Evolutionary conservation across 148 eudicot genomes (phyloP).

Genomic region (Amaranthus palmeri): DNA sequence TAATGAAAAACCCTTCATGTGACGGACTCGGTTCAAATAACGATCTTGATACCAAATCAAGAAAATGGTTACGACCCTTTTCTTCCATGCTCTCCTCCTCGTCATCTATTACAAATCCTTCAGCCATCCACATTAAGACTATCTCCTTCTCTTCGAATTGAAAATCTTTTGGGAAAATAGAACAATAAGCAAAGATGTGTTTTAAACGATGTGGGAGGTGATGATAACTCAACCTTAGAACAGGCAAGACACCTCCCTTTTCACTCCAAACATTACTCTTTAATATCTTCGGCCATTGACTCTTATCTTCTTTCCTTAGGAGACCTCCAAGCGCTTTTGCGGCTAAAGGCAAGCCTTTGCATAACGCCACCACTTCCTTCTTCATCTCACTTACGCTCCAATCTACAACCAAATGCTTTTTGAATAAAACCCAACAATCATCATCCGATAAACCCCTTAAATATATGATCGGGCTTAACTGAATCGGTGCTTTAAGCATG

Average conservation of each 20-base stretch:
- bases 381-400: neutral
- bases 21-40: neutral
- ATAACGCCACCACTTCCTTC: neutral
- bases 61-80: neutral
- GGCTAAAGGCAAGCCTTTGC: slow-evolving; percentile 11
- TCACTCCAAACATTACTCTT: neutral
- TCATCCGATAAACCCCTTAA: neutral
- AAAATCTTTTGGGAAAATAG: slow-evolving; percentile 2
- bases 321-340: slow-evolving; percentile 9
- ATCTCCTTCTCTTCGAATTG: neutral
- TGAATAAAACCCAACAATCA: slow-evolving; percentile 3
- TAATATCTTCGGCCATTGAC: neutral
- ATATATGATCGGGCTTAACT: neutral
- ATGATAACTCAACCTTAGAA: slow-evolving; percentile 1
- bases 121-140: slow-evolving; percentile 1
- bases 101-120: neutral
- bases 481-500: neutral
- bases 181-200: neutral
- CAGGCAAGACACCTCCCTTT: neutral
- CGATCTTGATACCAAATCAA: neutral
- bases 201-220: neutral
- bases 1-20: neutral
- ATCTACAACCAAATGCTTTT: neutral
- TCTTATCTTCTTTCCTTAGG: neutral
- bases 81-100: neutral